Evolutionary conservation across 768 basidiomycete genomes (phyloP), one percentile per base, ranked within the genome.

Genomic region (Galerina marginata): DNA sequence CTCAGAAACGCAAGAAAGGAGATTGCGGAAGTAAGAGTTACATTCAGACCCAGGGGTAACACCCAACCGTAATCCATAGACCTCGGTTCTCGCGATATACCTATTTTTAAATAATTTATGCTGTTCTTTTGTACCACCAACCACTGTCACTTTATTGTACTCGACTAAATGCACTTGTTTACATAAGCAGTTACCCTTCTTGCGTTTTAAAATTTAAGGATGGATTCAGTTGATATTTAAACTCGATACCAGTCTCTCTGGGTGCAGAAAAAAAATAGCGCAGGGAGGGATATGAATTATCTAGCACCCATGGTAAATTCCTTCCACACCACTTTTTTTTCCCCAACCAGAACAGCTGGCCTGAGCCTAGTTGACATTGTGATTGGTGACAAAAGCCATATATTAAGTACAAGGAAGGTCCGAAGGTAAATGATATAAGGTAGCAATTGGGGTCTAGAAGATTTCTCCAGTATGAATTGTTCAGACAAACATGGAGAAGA

Each of bases 1-100:
- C 75, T 94, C 53, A 86, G 80, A 71, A 73, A 74, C 3, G 84
- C 80, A 36, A 76, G 83, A 71, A 87, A 79, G 73, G 90, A 92
- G 70, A 80, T 93, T 23, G 76, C 85, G 11, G 93, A 93, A 68
- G 92, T 93, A 36, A 73, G 83, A 58, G 83, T 93, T 33, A 84
- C 78, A 65, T 92, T 92, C 68, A 71, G 54, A 37, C 65, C 71
- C 20, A 60, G 59, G 43, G 56, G 57, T 33, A 43, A 50, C 15
- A 58, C 52, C 48, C 45, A 62, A 42, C 40, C 23, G 14, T 56
- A 29, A 40, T 26, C 20, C 20, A 20, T 20, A 20, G 20, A 20
- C 20, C 20, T 20, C 23, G 46, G 10, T 45, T 11, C 10, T 20
- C 29, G 29, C 29, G 29, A 33, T 7, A 33, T 33, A 7, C 29